phyloP scores from a whole-genome alignment of 768 basidiomycete species.

The Tulasnella sp. region DNA sequence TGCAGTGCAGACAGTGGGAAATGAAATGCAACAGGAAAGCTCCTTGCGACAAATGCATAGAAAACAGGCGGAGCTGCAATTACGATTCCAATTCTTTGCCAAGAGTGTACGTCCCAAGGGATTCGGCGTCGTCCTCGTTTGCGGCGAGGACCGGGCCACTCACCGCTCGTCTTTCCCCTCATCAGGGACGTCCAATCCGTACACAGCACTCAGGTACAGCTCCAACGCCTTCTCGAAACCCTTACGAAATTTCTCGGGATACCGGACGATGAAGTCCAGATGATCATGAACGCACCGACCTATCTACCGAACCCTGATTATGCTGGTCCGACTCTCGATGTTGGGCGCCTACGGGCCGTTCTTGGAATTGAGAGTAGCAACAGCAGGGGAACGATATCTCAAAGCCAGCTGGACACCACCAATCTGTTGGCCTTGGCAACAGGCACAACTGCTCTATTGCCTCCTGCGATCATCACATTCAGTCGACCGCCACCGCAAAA shows the following conservation, averaged over 20 bases:
- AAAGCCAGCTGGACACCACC: no score
- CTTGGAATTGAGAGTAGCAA: neutral
- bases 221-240: neutral
- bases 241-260: conserved; percentile 21
- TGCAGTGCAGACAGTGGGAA: conserved; percentile 82
- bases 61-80: conserved; percentile 58
- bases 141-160: no score
- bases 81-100: conserved; percentile 68
- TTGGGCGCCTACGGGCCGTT: neutral
- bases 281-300: conserved; percentile 11
- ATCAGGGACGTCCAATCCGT: conserved; percentile 77
- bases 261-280: neutral
- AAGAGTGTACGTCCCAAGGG: conserved; percentile 63
- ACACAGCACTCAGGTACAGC: conserved; percentile 65
- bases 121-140: neutral
- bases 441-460: neutral
- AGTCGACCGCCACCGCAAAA: neutral
- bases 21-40: conserved; percentile 80
- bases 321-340: neutral
- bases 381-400: no score
- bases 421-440: no score
- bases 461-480: neutral
- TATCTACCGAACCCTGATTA: neutral
- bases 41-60: conserved; percentile 73
- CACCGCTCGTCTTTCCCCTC: neutral